Conservation (phyloP, 352 stramenopile species). For the Pythium rishiriense region DNA sequence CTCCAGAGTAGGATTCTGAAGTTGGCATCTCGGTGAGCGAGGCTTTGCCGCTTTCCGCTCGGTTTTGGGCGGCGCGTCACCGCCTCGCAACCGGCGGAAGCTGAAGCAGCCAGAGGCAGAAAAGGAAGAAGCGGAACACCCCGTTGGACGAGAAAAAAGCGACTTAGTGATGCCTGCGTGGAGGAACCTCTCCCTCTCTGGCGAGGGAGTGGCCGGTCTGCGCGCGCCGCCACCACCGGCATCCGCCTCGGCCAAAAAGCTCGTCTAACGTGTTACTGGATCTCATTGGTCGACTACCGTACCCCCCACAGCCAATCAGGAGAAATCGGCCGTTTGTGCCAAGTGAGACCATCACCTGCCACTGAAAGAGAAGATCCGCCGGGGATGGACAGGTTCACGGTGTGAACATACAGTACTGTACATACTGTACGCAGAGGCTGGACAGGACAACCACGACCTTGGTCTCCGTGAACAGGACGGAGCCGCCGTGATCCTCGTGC, state of each 20-base stretch:
- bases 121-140: too few species aligned
- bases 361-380: neutral
- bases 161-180: too few species aligned
- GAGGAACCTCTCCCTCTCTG: too few species aligned
- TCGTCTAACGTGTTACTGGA: neutral
- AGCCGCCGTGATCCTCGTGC: neutral
- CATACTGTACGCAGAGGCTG: constrained; percentile 1
- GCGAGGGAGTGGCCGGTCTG: neutral
- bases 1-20: constrained; percentile 3
- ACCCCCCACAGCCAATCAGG: neutral
- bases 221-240: neutral
- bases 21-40: constrained; percentile 5
- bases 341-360: neutral
- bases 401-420: neutral
- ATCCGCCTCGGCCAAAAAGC: neutral
- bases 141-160: neutral
- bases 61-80: neutral
- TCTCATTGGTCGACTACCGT: neutral
- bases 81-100: neutral
- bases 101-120: neutral
- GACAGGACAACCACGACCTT: neutral
- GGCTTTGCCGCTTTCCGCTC: neutral
- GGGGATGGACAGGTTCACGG: neutral
- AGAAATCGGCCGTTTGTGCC: neutral
- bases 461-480: neutral